phyloP scores from a whole-genome alignment of 1,139 yeast genomes.

The Hyphopichia khmerensis region DNA sequence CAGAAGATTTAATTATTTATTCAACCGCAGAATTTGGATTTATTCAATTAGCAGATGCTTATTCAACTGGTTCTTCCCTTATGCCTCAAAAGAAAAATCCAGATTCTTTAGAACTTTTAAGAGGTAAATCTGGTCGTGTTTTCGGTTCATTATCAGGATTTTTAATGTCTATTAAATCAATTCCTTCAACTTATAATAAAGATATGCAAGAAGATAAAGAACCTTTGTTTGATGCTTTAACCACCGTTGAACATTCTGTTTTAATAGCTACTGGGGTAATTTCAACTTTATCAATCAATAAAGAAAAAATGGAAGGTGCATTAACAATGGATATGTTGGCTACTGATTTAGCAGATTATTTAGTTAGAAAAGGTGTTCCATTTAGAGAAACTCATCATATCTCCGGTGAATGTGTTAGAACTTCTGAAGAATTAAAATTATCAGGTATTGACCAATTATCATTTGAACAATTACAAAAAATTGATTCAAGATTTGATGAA shows the following conservation, averaged over 20 bases:
- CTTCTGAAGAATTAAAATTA: constrained; percentile 74
- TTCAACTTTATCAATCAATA: constrained; percentile 74
- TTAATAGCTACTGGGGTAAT: constrained; percentile 95
- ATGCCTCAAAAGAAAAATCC: constrained; percentile 99
- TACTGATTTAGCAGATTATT: constrained; percentile 95
- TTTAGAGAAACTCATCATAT: constrained; percentile 99
- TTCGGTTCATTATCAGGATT: constrained; percentile 95
- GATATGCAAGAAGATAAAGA: constrained; percentile 99
- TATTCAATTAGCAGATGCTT: constrained; percentile 90
- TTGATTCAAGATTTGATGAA: constrained; percentile 74
- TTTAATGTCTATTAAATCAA: constrained; percentile 91
- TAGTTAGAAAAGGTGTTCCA: constrained; percentile 97
- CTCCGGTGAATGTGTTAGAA: constrained; percentile 94
- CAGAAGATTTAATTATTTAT: constrained; percentile 92
- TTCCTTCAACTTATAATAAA: constrained; percentile 96
- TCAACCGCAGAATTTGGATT: constrained; percentile 98
- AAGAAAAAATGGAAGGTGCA: constrained; percentile 77
- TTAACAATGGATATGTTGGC: constrained; percentile 99
- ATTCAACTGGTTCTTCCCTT: constrained; percentile 95
- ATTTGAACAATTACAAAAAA: constrained; percentile 71
- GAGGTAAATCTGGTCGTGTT: constrained; percentile 97
- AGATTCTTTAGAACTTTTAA: constrained; percentile 86
- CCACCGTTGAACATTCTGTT: constrained; percentile 90
- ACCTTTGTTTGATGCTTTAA: constrained; percentile 87
- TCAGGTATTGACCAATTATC: constrained; percentile 81